Base-by-base conservation (phyloP, 2,329 filamentous ascomycete species). In the Aspergillus japonicus region DNA sequence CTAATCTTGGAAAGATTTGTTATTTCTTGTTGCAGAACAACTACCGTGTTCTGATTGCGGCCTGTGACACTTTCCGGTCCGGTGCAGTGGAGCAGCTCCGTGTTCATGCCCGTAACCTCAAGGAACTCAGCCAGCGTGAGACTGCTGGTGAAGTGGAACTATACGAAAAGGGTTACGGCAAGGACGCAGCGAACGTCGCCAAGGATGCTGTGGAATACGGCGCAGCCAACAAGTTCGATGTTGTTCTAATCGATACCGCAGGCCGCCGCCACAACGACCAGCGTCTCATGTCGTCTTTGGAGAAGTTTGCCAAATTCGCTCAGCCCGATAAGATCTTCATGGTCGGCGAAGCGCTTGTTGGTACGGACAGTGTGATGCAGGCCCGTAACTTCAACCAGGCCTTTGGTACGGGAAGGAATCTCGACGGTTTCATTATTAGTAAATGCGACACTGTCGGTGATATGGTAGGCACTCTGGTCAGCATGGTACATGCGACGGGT, bases 401-500 rank as follows among this genome's bases (percentile, higher is more conserved):
- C 2, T 98, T 99, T 78, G 96, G 95, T 33, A 82, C 86, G 5
- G 88, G 87, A 14, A 83, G 94, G 59, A 85, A 86, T 29, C 83
- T 99, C 42, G 96, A 99, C 77, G 95, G 95, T 5, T 99, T 99
- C 77, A 96, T 99, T 73, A 97, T 99, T 69, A 94, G 89, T 62
- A 99, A 99, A 78, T 98, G 95, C 75, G 95, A 99, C 79, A 99
- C 95, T 0, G 96, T 99, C 42, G 96, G 95, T n/a, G 94, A 97
- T 78, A 98, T 98, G 93, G 92, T 97, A 48, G 92, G 89, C 2
- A 97, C 94, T 2, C 81, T 99, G 64, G 95, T 99, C 63, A 96
- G 91, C 74, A 94, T 99, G 82, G 94, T 99, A 44, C 94, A 98
- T 78, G 94, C 95, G 3, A 99, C 96, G 3, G 92, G 94, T 29